A percentile compares a stretch with the other conserved stretches of the same genome.
Conservation (phyloP, 1,139 yeast species). For the Yamadazyma songkhlaensis region DNA sequence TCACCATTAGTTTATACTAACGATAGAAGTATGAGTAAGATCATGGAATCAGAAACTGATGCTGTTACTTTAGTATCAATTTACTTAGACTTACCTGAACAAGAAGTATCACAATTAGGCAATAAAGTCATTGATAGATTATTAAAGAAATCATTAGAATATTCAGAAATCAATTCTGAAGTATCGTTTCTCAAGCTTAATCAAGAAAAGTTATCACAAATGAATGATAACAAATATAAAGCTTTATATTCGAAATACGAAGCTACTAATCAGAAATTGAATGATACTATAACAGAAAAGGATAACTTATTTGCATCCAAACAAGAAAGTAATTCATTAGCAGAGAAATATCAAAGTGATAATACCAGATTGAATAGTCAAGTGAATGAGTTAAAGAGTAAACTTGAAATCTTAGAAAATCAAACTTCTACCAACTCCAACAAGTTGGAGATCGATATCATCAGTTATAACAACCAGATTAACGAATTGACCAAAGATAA, state of each 20-base stretch:
- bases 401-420: constrained; percentile 15
- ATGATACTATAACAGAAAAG: constrained; percentile 26
- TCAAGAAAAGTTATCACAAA: constrained; percentile 51
- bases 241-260: constrained; percentile 27
- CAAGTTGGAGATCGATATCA: constrained; percentile 38
- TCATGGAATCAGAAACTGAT: constrained; percentile 3
- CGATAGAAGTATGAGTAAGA: neutral
- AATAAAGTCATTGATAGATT: constrained; percentile 30
- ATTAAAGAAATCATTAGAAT: constrained; percentile 43
- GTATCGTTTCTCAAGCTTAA: constrained; percentile 49
- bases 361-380: constrained; percentile 22
- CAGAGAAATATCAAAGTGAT: constrained; percentile 18
- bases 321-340: constrained; percentile 10
- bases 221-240: constrained; percentile 18
- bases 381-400: constrained; percentile 16
- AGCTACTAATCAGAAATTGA: constrained; percentile 22
- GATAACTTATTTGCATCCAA: constrained; percentile 23
- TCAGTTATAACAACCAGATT: constrained; percentile 51
- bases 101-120: constrained; percentile 19
- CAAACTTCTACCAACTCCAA: constrained; percentile 5
- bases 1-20: constrained; percentile 19
- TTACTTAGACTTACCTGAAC: constrained; percentile 34
- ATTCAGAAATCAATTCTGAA: constrained; percentile 50
- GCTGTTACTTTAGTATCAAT: constrained; percentile 17
- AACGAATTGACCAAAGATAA: constrained; percentile 47